Percentiles rank a stretch among this genome's conserved stretches.
phyloP scores from a whole-genome alignment of 164 flowering plant genomes.

The Umbilicus rupestris region DNA sequence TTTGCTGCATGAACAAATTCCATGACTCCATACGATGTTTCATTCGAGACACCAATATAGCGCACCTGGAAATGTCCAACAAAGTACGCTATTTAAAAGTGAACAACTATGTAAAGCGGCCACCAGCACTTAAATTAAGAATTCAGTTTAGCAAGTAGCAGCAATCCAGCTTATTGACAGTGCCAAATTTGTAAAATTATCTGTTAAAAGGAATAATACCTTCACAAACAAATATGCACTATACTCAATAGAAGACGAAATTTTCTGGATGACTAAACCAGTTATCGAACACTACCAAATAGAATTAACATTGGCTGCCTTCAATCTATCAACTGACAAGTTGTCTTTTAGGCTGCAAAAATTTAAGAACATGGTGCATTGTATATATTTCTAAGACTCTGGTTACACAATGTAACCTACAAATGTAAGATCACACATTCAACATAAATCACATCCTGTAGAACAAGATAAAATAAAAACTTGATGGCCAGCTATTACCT shows the following conservation, averaged over 20 bases:
- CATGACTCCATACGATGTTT: constrained; percentile 95
- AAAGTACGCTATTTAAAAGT: background rate
- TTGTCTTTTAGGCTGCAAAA: too few relatives aligned
- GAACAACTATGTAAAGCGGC: background rate
- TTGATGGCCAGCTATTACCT: constrained; percentile 32
- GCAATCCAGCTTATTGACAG: background rate
- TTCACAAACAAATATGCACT: background rate
- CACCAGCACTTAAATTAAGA: background rate
- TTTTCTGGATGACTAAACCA: background rate
- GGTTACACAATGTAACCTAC: background rate
- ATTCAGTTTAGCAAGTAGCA: background rate
- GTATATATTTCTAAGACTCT: background rate
- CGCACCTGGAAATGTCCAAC: constrained; percentile 48
- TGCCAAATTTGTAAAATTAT: background rate
- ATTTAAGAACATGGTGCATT: background rate
- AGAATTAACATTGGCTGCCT: background rate
- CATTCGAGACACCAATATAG: constrained; percentile 89
- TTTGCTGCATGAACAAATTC: constrained; percentile 90
- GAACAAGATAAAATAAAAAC: background rate
- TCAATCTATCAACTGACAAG: background rate
- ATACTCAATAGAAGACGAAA: background rate
- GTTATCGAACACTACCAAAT: background rate
- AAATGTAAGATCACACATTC: background rate
- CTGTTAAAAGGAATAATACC: background rate
- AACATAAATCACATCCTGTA: background rate